phyloP scores from a whole-genome alignment of 805 yeast species.

The Babjeviella inositovora region DNA sequence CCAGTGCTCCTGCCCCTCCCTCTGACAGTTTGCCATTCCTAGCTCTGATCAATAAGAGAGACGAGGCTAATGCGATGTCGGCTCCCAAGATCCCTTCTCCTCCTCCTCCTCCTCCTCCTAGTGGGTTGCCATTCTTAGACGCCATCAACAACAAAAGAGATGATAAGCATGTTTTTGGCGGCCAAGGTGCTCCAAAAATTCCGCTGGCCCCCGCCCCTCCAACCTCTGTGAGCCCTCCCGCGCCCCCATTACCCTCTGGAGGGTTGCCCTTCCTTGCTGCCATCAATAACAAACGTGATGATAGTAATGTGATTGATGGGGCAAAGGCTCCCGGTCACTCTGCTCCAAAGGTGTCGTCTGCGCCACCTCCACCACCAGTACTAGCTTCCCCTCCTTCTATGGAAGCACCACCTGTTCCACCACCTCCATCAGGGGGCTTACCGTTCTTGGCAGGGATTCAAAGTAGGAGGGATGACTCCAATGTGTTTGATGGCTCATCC shows the following conservation, averaged over 20 bases:
- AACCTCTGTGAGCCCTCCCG: constrained; percentile 4
- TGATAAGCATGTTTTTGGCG: constrained; percentile 31
- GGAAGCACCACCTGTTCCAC: constrained; percentile 1
- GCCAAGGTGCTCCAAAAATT: constrained; percentile 7
- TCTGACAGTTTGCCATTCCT: constrained; percentile 10
- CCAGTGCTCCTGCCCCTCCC: constrained; percentile 1
- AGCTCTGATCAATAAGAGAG: constrained; percentile 7
- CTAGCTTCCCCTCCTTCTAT: constrained; percentile 3
- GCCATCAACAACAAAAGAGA: constrained; percentile 40
- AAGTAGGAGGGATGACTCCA: too few species aligned
- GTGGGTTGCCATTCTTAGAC: constrained; percentile 32
- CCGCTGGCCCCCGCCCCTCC: constrained; percentile 3
- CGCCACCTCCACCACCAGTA: constrained; percentile 2
- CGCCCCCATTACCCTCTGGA: constrained; percentile 7
- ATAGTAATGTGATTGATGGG: constrained; percentile 9
- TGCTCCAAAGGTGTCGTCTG: constrained; percentile 1
- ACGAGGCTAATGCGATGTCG: constrained; percentile 2
- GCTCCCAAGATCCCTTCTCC: constrained; percentile 4
- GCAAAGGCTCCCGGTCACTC: neutral
- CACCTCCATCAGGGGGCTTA: constrained; percentile 2
- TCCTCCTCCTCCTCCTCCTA: constrained; percentile 5
- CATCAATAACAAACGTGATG: constrained; percentile 13
- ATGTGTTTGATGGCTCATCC: too few species aligned
- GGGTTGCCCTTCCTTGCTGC: constrained; percentile 13
- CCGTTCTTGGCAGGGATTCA: constrained; percentile 3